Conservation (phyloP, 2,329 filamentous ascomycete species). For the Colletotrichum sp. region DNA sequence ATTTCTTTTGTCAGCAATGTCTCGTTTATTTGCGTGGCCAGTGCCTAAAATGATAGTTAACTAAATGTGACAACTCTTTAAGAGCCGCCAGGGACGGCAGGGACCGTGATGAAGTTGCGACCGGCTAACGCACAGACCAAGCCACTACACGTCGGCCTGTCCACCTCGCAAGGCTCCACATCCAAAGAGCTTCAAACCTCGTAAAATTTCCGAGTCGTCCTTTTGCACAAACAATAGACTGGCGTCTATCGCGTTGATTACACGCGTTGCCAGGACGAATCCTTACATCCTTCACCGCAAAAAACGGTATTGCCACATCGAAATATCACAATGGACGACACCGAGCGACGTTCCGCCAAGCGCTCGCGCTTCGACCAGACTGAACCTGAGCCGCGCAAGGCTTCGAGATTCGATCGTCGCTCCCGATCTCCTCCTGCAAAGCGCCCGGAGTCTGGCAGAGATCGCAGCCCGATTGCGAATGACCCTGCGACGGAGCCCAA, state of each 20-base stretch:
- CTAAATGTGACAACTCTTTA: background rate
- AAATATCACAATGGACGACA: conserved; percentile 67
- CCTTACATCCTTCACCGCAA: background rate
- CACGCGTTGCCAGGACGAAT: background rate
- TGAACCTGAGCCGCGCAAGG: conserved; percentile 76
- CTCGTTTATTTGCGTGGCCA: background rate
- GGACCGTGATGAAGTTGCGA: background rate
- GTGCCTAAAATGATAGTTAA: background rate
- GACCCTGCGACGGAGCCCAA: conserved; percentile 44
- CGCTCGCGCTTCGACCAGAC: conserved; percentile 95
- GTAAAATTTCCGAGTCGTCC: conserved; percentile 11
- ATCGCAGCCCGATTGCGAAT: conserved; percentile 76
- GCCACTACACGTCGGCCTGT: background rate
- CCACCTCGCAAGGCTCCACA: conserved; percentile 14
- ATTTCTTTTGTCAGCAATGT: background rate
- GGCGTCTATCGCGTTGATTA: background rate
- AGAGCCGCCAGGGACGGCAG: background rate
- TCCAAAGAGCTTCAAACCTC: conserved; percentile 16
- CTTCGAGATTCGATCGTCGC: conserved; percentile 88
- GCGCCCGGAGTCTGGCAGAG: conserved; percentile 73
- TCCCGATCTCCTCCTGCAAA: conserved; percentile 80
- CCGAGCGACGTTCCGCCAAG: conserved; percentile 75
- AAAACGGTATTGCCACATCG: background rate
- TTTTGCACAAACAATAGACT: background rate
- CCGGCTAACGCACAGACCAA: conserved; percentile 10